Percentiles rank a stretch among this genome's conserved stretches.
Evolutionary conservation across 1,139 yeast genomes (phyloP).

Genomic region (Suhomyces taliae): DNA sequence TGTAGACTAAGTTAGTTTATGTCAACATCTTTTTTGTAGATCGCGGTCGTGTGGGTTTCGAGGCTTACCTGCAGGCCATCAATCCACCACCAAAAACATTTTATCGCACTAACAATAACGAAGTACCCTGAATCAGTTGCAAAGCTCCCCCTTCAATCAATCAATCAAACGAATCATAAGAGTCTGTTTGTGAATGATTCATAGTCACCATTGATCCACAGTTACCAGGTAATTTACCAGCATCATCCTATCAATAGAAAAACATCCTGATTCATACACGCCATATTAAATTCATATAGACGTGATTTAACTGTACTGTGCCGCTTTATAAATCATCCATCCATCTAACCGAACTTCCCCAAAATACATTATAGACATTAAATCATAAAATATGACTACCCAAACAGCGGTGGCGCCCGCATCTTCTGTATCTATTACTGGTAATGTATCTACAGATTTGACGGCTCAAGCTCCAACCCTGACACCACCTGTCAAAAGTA

Average conservation of each 20-base stretch:
- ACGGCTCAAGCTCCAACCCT: slow-evolving; percentile 2
- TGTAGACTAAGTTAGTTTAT: too few relatives aligned
- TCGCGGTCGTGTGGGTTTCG: not conserved
- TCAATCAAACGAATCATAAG: not conserved
- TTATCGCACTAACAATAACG: not conserved
- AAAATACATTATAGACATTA: too few relatives aligned
- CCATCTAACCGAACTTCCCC: not conserved
- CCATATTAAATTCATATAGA: too few relatives aligned
- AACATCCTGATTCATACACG: too few relatives aligned
- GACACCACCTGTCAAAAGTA: slow-evolving; percentile 11
- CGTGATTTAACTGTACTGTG: too few relatives aligned
- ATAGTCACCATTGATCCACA: too few relatives aligned
- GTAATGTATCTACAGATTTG: slow-evolving; percentile 5
- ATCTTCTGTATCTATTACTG: slow-evolving; percentile 2
- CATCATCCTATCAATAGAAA: too few relatives aligned
- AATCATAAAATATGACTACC: slow-evolving; percentile 5
- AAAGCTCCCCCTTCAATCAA: not conserved
- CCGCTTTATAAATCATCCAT: too few relatives aligned
- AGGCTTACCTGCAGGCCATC: not conserved
- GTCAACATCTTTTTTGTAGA: too few relatives aligned
- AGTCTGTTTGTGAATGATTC: not conserved
- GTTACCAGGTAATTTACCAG: too few relatives aligned
- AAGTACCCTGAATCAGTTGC: not conserved
- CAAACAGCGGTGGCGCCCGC: slow-evolving; percentile 5
- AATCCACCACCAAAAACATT: not conserved